Percentiles rank a stretch among this genome's conserved stretches.
Conservation (phyloP, 2,329 filamentous ascomycete species). For the Colletotrichum coccodes region DNA sequence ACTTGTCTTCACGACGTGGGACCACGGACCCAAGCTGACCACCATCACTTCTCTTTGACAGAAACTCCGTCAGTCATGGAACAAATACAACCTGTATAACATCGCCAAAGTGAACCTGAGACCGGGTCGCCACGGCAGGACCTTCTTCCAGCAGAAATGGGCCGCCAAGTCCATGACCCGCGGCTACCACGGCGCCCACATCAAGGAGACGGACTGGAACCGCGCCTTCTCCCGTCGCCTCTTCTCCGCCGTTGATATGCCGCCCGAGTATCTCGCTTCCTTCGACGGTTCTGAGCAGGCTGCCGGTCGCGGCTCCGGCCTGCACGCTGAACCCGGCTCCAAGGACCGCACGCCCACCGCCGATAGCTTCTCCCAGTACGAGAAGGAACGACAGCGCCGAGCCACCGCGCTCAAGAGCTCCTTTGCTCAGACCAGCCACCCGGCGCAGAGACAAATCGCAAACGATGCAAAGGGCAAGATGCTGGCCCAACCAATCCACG, state of each 20-base stretch:
- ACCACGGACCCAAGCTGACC: slow-evolving; percentile 9
- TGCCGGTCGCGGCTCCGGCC: slow-evolving; percentile 83
- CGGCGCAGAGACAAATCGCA: neutral
- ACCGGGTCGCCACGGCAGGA: slow-evolving; percentile 56
- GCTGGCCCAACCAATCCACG: slow-evolving; percentile 44
- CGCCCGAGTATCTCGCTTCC: slow-evolving; percentile 79
- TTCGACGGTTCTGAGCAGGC: slow-evolving; percentile 87
- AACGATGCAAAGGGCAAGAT: slow-evolving; percentile 29
- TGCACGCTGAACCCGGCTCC: slow-evolving; percentile 45
- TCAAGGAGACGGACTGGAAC: slow-evolving; percentile 92
- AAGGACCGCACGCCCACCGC: slow-evolving; percentile 34
- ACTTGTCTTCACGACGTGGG: neutral
- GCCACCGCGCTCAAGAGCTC: neutral
- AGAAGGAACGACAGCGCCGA: neutral
- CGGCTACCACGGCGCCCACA: slow-evolving; percentile 93
- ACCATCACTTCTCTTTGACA: slow-evolving; percentile 49
- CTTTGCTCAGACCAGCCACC: neutral
- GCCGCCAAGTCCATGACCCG: slow-evolving; percentile 83
- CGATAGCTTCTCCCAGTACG: slow-evolving; percentile 37
- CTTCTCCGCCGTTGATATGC: slow-evolving; percentile 86
- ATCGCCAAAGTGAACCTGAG: slow-evolving; percentile 66
- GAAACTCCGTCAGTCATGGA: slow-evolving; percentile 97
- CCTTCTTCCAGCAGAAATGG: slow-evolving; percentile 99
- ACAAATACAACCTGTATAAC: slow-evolving; percentile 97
- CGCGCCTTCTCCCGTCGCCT: slow-evolving; percentile 89